phyloP scores from a whole-genome alignment of 495 filamentous ascomycete genomes.

The Pyronema domesticum region DNA sequence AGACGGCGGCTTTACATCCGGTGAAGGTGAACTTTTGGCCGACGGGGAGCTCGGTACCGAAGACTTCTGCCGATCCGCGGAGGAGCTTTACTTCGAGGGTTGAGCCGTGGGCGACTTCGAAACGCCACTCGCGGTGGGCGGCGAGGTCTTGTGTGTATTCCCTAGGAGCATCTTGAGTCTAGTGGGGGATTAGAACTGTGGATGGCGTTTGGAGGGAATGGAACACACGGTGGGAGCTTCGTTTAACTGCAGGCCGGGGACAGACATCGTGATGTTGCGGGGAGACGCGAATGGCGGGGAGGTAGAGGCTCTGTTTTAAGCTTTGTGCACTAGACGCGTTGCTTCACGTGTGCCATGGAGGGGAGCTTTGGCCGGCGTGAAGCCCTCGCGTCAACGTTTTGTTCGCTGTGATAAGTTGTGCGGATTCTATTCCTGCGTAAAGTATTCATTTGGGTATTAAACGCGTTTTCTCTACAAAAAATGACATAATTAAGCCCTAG shows the following conservation, averaged over 20 bases:
- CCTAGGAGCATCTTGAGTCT: conserved; percentile 7
- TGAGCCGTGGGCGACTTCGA: conserved; percentile 58
- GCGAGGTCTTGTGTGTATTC: conserved; percentile 28
- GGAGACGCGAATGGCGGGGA: too few relatives aligned
- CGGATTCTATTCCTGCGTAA: too few relatives aligned
- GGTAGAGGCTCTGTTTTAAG: too few relatives aligned
- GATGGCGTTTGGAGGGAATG: background rate
- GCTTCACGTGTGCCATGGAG: too few relatives aligned
- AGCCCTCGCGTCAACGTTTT: too few relatives aligned
- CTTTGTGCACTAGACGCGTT: too few relatives aligned
- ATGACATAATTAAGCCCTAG: too few relatives aligned
- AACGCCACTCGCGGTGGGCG: conserved; percentile 63
- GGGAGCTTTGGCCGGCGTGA: too few relatives aligned
- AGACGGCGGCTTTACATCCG: conserved; percentile 70
- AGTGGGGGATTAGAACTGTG: background rate
- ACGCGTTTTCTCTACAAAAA: too few relatives aligned
- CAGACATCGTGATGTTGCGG: background rate
- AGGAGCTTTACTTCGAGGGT: conserved; percentile 51
- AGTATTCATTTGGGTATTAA: too few relatives aligned
- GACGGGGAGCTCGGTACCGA: conserved; percentile 81
- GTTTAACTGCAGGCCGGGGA: background rate
- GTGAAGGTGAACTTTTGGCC: conserved; percentile 66
- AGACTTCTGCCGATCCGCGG: conserved; percentile 76
- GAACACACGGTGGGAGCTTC: too few relatives aligned
- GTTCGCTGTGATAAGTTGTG: too few relatives aligned